These are phyloP conservation scores for Hortiboletus campestris DNA, from an alignment of 768 basidiomycete genomes.

Conservation along the genomic window DNA sequence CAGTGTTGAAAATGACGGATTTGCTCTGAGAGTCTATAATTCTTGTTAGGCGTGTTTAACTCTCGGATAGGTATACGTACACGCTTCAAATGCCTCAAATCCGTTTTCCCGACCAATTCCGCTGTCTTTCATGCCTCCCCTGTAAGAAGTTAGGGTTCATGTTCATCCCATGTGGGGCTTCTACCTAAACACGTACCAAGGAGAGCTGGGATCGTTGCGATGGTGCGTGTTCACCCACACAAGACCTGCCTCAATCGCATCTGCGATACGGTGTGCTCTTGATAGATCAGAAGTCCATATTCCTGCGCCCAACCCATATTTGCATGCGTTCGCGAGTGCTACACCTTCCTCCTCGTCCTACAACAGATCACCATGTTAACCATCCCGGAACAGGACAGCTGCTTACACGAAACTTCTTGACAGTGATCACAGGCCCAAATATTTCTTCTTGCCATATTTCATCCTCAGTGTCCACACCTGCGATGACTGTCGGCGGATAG, in stretches of 20 bases:
- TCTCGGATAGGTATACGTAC: conserved; percentile 39
- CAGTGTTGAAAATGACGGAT: conserved; percentile 75
- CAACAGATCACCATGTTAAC: background rate
- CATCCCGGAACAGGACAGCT: conserved; percentile 15
- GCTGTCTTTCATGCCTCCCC: conserved; percentile 90
- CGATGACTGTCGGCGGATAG: conserved; percentile 77
- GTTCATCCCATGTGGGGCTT: conserved; percentile 2
- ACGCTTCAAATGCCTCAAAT: conserved; percentile 74
- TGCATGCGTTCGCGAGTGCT: conserved; percentile 67
- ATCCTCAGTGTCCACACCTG: conserved; percentile 52
- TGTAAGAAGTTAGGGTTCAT: conserved; percentile 28
- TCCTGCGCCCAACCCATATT: conserved; percentile 79
- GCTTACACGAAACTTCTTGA: conserved; percentile 51
- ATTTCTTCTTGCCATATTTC: conserved; percentile 81
- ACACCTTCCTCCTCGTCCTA: conserved; percentile 68
- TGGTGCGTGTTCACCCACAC: conserved; percentile 92
- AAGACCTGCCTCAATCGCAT: conserved; percentile 67
- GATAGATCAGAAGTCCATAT: conserved; percentile 79
- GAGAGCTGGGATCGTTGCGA: conserved; percentile 85
- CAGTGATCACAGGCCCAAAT: conserved; percentile 82
- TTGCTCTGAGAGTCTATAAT: conserved; percentile 78
- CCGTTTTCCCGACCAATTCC: conserved; percentile 89
- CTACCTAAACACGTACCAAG: conserved; percentile 52
- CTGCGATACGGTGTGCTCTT: conserved; percentile 71
- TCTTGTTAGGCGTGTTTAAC: conserved; percentile 2